phyloP scores from a whole-genome alignment of 2,329 filamentous ascomycete genomes.

The Fusarium abutilonis region DNA sequence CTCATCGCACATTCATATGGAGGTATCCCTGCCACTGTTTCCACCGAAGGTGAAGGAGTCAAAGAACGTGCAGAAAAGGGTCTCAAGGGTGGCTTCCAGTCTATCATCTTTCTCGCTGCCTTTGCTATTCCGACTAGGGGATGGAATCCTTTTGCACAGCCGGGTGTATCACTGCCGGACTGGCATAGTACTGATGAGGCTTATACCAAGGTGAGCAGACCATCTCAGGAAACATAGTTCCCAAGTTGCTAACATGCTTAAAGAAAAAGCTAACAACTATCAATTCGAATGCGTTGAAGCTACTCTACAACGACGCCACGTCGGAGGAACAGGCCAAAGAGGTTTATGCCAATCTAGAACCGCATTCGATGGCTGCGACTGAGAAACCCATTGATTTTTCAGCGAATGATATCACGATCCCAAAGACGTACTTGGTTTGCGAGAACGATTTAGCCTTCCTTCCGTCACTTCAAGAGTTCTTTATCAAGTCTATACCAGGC shows the following conservation, averaged over 20 bases:
- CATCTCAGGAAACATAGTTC: fast-evolving
- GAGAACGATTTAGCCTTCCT: conserved; percentile 8
- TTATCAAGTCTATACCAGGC: not conserved
- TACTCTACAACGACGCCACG: conserved; percentile 1
- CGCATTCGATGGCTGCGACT: conserved; percentile 4
- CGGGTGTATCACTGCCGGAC: not conserved
- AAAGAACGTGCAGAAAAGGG: not conserved
- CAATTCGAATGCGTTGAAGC: not conserved
- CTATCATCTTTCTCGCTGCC: conserved; percentile 5
- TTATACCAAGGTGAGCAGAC: conserved; percentile 1
- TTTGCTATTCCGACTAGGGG: conserved; percentile 6
- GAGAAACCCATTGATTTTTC: conserved; percentile 8
- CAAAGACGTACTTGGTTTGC: conserved; percentile 4
- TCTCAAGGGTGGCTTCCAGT: conserved; percentile 2
- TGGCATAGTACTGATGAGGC: conserved; percentile 1
- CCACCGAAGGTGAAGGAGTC: conserved; percentile 3
- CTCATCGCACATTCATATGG: conserved; percentile 9
- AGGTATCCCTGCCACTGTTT: not conserved
- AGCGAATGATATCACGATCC: conserved; percentile 3
- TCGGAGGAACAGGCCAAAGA: conserved; percentile 2
- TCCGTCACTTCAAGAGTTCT: not conserved
- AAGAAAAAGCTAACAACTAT: conserved; percentile 5
- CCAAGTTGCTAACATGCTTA: not conserved
- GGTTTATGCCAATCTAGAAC: not conserved
- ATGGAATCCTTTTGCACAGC: conserved; percentile 1